Evolutionary conservation across 306 rosid species (phyloP).

Genomic region (Coriaria nepalensis): DNA sequence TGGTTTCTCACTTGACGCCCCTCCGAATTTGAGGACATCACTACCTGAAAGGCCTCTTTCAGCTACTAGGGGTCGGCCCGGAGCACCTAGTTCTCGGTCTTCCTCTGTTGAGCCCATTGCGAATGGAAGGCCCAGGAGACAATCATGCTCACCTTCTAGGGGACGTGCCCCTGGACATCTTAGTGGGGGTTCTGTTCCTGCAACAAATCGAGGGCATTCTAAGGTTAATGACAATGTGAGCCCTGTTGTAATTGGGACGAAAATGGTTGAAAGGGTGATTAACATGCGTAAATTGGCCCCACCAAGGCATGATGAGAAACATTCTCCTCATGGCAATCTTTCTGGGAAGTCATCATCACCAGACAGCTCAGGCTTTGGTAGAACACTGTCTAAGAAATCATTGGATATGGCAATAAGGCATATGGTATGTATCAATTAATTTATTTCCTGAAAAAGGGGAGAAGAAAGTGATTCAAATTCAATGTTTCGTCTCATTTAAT

Average conservation of each 20-base stretch:
- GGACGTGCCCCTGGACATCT: conserved; percentile 53
- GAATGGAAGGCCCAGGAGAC: conserved; percentile 70
- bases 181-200: conserved; percentile 90
- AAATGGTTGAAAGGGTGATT: conserved; percentile 91
- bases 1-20: conserved; percentile 86
- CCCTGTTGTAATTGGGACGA: conserved; percentile 65
- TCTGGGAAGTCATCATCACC: conserved; percentile 81
- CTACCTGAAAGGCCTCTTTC: conserved; percentile 85
- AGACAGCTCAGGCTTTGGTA: conserved; percentile 82
- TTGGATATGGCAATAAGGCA: conserved; percentile 97
- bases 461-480: no score
- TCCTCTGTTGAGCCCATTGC: conserved; percentile 77
- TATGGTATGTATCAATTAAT: conserved; percentile 44
- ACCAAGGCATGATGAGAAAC: conserved; percentile 73
- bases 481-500: no score
- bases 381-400: conserved; percentile 92
- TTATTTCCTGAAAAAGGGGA: neutral
- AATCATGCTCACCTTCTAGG: conserved; percentile 96
- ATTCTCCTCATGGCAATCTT: conserved; percentile 63
- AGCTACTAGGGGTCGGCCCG: conserved; percentile 89
- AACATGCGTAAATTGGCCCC: conserved; percentile 87
- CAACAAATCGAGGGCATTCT: conserved; percentile 49
- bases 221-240: conserved; percentile 69
- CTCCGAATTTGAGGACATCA: conserved; percentile 85
- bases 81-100: conserved; percentile 77